Evolutionary conservation across 352 stramenopile species (phyloP), one percentile per base, ranked within the genome.

Genomic region (Globisporangium solare): DNA sequence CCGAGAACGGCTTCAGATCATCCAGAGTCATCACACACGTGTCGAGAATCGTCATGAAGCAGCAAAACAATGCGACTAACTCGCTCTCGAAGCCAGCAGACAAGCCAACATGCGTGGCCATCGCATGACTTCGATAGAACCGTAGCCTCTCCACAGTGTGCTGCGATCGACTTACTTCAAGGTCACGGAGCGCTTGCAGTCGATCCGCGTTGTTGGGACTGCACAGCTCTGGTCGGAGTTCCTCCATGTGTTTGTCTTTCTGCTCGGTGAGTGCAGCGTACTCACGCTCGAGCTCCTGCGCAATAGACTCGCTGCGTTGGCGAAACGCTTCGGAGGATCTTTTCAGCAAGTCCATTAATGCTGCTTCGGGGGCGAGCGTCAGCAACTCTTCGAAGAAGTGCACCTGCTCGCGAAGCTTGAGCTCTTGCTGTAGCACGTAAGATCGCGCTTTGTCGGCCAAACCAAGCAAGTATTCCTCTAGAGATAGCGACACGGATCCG

Each of bases 181-280:
- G 80, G 4, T 65, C 59, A 53, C 79, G 80, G 13, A 96, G 59
- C 13, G 65, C 67, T 31, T 66, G 56, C 31, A 96, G 63, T 40
- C 82, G 65, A 0, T 63, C 41, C 1, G 43, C 57, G 35, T 85
- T 81, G 67, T 96, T 94, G 12, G 75, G 74, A 13, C 77, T 91
- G 54, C 82, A 88, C 24, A 96, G 65, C 24, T 89, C 70, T 0
- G 88, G 88, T 18, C 83, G 71, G 15, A 96, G 57, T 37, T 82
- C 67, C 24, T 74, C 22, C 2, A 61, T 74, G 57, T 95, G 71
- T 7, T 64, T 56, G 7, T 68, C 64, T 50, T 88, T 89, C 20
- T 70, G 54, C 2, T 72, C 50, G 42, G 81, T 73, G 68, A 73
- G 88, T 31, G 53, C 54, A 2, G 66, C 24, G 18, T 74, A 77